phyloP scores from a whole-genome alignment of 2,329 filamentous ascomycete species.

The Colletotrichum higginsianum region DNA sequence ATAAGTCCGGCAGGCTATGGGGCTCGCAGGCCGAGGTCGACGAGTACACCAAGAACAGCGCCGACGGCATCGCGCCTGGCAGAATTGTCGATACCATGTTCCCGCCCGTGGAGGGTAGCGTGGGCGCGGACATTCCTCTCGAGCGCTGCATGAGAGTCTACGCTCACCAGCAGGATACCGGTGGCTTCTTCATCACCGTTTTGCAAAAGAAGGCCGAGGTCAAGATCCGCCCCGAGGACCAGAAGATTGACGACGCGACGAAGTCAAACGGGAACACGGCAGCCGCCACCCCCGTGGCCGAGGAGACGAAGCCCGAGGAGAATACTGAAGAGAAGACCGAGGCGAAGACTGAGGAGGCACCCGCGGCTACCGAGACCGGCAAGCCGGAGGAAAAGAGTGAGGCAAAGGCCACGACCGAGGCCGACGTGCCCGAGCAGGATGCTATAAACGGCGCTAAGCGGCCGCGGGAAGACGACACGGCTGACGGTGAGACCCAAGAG shows the following conservation, averaged over 20 bases:
- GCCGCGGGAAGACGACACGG: conserved; percentile 49
- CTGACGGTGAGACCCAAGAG: conserved; percentile 51
- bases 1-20: conserved; percentile 86
- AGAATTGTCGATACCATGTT: conserved; percentile 89
- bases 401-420: conserved; percentile 11
- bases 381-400: conserved; percentile 28
- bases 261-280: conserved; percentile 40
- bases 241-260: conserved; percentile 68
- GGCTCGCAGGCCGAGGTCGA: conserved; percentile 86
- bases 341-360: conserved; percentile 26
- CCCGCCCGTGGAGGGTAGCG: conserved; percentile 68
- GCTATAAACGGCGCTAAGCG: conserved; percentile 51
- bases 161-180: conserved; percentile 95
- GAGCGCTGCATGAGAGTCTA: conserved; percentile 96
- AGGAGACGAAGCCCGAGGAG: conserved; percentile 37
- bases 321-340: conserved; percentile 38
- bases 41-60: conserved; percentile 73
- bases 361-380: background rate
- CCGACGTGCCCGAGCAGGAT: conserved; percentile 41
- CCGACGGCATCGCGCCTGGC: conserved; percentile 72
- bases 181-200: conserved; percentile 97
- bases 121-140: conserved; percentile 78
- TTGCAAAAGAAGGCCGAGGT: conserved; percentile 93
- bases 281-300: conserved; percentile 37
- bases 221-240: conserved; percentile 72